Evolutionary conservation across 495 filamentous ascomycete species (phyloP), one percentile per base, ranked within the genome.

Genomic region (Penicillium egyptiacum): DNA sequence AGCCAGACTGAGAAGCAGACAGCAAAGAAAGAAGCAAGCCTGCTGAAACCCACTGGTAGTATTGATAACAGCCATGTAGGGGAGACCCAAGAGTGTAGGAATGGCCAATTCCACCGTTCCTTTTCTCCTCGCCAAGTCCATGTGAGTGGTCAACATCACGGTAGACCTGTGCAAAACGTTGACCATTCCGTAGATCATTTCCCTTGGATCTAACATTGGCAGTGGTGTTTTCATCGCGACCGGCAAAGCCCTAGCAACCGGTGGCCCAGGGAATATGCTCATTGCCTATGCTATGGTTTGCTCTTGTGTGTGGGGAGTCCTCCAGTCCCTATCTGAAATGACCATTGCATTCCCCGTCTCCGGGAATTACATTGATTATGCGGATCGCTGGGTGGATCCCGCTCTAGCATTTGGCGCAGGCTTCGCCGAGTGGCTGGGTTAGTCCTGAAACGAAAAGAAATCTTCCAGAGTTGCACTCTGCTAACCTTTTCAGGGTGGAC

Each of bases 311-410:
- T 72, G 67, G 67, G 63, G 63, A 25, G 57, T 63, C 30, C 54
- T 72, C 8, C 63, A 70, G 47, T 62, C 66, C 3, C 44, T 72
- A 4, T 61, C 61, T 1, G 70, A 72, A 39, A 69, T 70, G 65
- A 69, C 68, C 1, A 67, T 69, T 43, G 66, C 64, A 9, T 70
- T 69, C 40, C 70, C 70, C 5, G 67, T 64, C 5, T 65, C 68
- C 1, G 68, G 67, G 2, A 69, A 64, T 46, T 70, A 62, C 47
- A 72, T 69, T 39, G 70, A 72, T 43, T 69, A 69, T 53, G 65
- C 68, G 4, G 65, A 64, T 53, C 68, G 70, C 16, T 72, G 51
- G 55, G 70, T 72, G 20, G 70, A 72, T 45, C 65, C 65, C 10
- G 58, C 70, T 8, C 52, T 72, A 39, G 65, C 67, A 6, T 72